Conservation (phyloP, 2,329 filamentous ascomycete genomes). For the Penicillium sp. region DNA sequence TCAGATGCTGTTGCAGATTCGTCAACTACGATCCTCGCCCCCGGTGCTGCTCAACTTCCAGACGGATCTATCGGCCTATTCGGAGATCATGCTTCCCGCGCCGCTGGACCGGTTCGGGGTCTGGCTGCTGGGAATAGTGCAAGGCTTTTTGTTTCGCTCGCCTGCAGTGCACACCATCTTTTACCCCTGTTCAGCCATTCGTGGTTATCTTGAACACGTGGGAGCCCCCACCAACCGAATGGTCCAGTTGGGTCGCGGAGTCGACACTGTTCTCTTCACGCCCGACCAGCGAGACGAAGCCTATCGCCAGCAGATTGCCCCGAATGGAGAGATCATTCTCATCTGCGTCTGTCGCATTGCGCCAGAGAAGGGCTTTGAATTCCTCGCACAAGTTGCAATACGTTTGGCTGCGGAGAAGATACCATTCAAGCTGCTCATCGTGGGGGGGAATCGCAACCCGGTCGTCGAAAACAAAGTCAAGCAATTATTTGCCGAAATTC, state of each 20-base stretch:
- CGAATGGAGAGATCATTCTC: conserved; percentile 64
- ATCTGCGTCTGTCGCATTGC: conserved; percentile 67
- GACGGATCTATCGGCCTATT: conserved; percentile 69
- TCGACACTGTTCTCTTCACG: conserved; percentile 63
- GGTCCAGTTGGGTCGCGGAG: conserved; percentile 63
- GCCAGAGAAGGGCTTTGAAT: conserved; percentile 70
- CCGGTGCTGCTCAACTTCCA: conserved; percentile 70
- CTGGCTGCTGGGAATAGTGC: conserved; percentile 62
- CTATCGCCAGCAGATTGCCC: conserved; percentile 57
- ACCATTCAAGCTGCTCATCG: conserved; percentile 64
- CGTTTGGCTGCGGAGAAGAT: conserved; percentile 58
- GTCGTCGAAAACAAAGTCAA: conserved; percentile 63
- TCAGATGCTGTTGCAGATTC: conserved; percentile 68
- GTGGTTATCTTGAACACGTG: conserved; percentile 60
- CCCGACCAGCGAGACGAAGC: conserved; percentile 54
- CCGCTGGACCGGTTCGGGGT: conserved; percentile 63
- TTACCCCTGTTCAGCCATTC: conserved; percentile 66
- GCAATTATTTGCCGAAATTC: conserved; percentile 57
- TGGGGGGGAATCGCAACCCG: conserved; percentile 66
- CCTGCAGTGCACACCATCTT: conserved; percentile 65
- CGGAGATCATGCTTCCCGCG: conserved; percentile 66
- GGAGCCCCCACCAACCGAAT: conserved; percentile 59
- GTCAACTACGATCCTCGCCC: conserved; percentile 58
- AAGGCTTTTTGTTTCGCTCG: conserved; percentile 67
- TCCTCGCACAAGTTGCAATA: conserved; percentile 58